Percentiles rank a stretch among this genome's conserved stretches.
Conservation (phyloP, 177 flowering plant genomes). For the Vitis hybrid region DNA sequence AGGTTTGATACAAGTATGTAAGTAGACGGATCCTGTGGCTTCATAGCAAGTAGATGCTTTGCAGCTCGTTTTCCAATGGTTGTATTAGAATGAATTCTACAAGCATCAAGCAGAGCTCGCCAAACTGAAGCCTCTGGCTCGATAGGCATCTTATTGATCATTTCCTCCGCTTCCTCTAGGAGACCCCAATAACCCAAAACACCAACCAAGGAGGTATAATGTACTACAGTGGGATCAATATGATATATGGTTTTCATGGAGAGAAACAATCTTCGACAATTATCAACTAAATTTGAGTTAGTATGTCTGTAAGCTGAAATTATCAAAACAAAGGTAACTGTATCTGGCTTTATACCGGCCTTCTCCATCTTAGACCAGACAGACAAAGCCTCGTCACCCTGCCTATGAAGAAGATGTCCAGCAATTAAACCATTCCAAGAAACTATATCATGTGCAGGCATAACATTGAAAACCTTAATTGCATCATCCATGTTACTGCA, state of each 20-base stretch:
- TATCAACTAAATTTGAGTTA: conserved; percentile 39
- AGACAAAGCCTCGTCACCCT: conserved; percentile 71
- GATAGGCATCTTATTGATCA: conserved; percentile 55
- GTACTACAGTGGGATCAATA: conserved; percentile 67
- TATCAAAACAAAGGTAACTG: conserved; percentile 52
- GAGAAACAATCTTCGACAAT: conserved; percentile 56
- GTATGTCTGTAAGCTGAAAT: conserved; percentile 74
- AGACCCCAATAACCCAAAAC: conserved; percentile 74
- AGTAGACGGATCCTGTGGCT: conserved; percentile 72
- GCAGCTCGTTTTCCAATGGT: conserved; percentile 56
- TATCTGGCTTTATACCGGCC: conserved; percentile 52
- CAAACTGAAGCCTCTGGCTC: conserved; percentile 62
- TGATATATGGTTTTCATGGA: conserved; percentile 54
- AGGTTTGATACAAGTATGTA: conserved; percentile 73
- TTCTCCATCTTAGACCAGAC: conserved; percentile 63
- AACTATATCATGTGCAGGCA: conserved; percentile 56
- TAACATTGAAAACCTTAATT: conserved; percentile 43
- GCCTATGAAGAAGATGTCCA: conserved; percentile 64
- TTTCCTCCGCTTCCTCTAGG: conserved; percentile 77
- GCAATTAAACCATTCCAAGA: conserved; percentile 86
- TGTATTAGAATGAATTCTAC: conserved; percentile 51
- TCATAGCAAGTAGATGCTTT: conserved; percentile 54
- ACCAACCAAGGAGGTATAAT: conserved; percentile 69
- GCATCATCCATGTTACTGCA: conserved; percentile 70
- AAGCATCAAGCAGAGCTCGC: conserved; percentile 83